Evolutionary conservation across 202 grass and related monocot genomes (phyloP).

Genomic region (Cymbopogon flexuosus): DNA sequence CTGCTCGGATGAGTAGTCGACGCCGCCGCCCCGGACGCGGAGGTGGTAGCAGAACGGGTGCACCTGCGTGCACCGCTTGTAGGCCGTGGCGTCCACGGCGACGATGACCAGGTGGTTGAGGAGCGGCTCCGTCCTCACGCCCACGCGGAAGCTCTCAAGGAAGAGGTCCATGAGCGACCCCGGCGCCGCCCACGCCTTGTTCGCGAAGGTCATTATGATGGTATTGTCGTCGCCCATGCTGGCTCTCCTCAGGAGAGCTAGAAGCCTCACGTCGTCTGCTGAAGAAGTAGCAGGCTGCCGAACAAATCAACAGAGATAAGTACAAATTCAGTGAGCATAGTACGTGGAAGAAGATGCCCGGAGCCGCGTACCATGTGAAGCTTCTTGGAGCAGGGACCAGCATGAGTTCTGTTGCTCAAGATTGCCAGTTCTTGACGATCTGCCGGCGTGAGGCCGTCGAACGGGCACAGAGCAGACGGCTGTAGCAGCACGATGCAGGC

Average conservation of each 20-base stretch:
- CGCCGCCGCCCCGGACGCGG: neutral
- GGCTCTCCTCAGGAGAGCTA: conserved; percentile 20
- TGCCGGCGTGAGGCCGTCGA: neutral
- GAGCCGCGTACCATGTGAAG: neutral
- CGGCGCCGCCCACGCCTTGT: conserved; percentile 40
- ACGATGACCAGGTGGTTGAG: conserved; percentile 52
- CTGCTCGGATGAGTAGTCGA: conserved; percentile 23
- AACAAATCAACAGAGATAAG: neutral
- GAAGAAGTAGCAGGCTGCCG: neutral
- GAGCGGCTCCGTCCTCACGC: conserved; percentile 40
- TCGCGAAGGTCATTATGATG: conserved; percentile 45
- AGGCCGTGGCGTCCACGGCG: conserved; percentile 45
- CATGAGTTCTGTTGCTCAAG: neutral
- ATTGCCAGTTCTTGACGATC: neutral
- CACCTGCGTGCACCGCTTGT: conserved; percentile 28
- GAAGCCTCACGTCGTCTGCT: neutral
- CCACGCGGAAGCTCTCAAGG: conserved; percentile 38
- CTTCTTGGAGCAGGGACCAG: neutral
- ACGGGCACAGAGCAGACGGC: conserved; percentile 11
- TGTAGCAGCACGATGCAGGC: conserved; percentile 17
- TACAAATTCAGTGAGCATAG: neutral
- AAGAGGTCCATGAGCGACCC: conserved; percentile 51
- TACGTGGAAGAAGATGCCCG: too few relatives aligned
- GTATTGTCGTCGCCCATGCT: conserved; percentile 46
- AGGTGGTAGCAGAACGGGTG: conserved; percentile 45